Conservation (phyloP, 2,329 filamentous ascomycete species). For the Colletotrichum sp. region DNA sequence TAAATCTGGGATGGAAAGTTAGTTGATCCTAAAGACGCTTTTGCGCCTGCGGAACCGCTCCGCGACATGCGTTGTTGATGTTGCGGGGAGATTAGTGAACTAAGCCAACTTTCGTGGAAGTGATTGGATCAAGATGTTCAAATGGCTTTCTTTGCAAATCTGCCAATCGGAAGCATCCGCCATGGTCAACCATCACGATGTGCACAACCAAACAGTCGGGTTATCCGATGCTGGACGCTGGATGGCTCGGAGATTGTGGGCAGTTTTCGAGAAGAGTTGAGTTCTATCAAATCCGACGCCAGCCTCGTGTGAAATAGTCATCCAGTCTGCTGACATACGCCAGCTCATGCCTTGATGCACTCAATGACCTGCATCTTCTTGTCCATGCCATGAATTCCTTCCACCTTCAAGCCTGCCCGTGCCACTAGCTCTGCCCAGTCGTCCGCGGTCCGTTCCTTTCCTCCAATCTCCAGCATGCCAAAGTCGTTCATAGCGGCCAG, state of each 20-base stretch:
- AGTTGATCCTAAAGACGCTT: neutral
- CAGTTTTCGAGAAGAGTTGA: neutral
- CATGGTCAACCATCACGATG: neutral
- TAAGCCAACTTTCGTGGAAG: neutral
- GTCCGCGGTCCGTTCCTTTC: slow-evolving; percentile 33
- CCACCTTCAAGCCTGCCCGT: slow-evolving; percentile 30
- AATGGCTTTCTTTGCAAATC: neutral
- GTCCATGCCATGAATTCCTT: slow-evolving; percentile 21
- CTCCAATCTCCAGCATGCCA: slow-evolving; percentile 32
- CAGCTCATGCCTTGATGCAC: neutral
- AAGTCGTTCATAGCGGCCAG: slow-evolving; percentile 30
- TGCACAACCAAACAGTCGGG: neutral
- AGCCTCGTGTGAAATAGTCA: neutral
- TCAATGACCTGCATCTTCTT: slow-evolving; percentile 13
- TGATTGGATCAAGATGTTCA: neutral
- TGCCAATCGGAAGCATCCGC: neutral
- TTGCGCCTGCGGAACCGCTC: neutral
- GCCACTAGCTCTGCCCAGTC: slow-evolving; percentile 27
- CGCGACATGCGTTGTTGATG: neutral
- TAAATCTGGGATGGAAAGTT: neutral
- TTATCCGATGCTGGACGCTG: neutral
- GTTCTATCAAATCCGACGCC: neutral
- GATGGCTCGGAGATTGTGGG: neutral
- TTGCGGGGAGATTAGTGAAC: neutral
- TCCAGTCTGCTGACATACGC: neutral